Percentiles rank a stretch among this genome's conserved stretches.
Evolutionary conservation across 495 filamentous ascomycete species (phyloP).

Genomic region (Astrothelium subdiscretum): DNA sequence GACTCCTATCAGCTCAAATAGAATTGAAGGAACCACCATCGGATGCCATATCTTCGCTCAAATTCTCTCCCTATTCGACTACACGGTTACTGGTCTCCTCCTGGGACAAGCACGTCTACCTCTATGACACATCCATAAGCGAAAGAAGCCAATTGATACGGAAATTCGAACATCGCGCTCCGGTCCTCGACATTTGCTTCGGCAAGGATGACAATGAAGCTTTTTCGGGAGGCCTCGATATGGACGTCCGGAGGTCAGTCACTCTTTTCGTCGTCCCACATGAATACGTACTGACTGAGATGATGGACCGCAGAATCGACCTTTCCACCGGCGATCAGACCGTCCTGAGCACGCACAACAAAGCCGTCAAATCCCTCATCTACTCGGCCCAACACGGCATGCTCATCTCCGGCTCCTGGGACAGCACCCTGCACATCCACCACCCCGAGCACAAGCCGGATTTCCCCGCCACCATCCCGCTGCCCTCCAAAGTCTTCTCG

Average conservation of each 20-base stretch:
- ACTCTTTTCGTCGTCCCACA: background rate
- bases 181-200: slow-evolving; percentile 85
- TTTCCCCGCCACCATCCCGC: slow-evolving; percentile 45
- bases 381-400: slow-evolving; percentile 63
- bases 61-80: slow-evolving; percentile 63
- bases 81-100: slow-evolving; percentile 76
- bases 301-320: slow-evolving; percentile 48
- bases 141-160: slow-evolving; percentile 50
- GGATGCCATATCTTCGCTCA: slow-evolving; percentile 77
- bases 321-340: slow-evolving; percentile 58
- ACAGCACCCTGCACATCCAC: slow-evolving; percentile 78
- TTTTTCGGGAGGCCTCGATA: slow-evolving; percentile 76
- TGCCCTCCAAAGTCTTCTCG: slow-evolving; percentile 79
- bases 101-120: slow-evolving; percentile 86
- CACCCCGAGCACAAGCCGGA: slow-evolving; percentile 36
- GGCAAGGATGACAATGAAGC: slow-evolving; percentile 69
- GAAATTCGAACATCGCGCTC: slow-evolving; percentile 71
- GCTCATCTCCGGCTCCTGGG: slow-evolving; percentile 87
- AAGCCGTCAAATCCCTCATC: slow-evolving; percentile 68
- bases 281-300: background rate
- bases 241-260: slow-evolving; percentile 62
- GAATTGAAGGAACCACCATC: slow-evolving; percentile 66
- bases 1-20: slow-evolving; percentile 36
- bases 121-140: slow-evolving; percentile 65
- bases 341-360: slow-evolving; percentile 64